These are phyloP conservation scores for Dipteronia sinensis DNA, from an alignment of 345 rosid species.

Conservation along the genomic window DNA sequence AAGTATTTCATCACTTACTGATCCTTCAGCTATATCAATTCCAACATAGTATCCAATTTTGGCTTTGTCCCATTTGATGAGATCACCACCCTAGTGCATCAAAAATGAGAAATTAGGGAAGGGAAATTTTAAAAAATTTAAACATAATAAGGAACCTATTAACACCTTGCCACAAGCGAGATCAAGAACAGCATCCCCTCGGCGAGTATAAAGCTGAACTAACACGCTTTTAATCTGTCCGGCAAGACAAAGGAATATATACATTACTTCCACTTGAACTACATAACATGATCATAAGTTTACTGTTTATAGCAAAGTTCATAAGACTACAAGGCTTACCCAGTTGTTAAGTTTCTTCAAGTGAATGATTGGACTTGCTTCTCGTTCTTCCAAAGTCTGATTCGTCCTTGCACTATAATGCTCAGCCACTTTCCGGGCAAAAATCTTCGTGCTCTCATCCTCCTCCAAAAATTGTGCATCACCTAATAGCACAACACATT, in stretches of 20 bases:
- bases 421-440: slow-evolving; percentile 82
- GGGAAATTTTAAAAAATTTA: not conserved
- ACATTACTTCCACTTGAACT: not conserved
- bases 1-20: slow-evolving; percentile 49
- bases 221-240: slow-evolving; percentile 94
- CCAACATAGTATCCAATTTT: slow-evolving; percentile 92
- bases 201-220: slow-evolving; percentile 85
- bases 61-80: slow-evolving; percentile 98
- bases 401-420: slow-evolving; percentile 98
- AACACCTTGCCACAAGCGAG: slow-evolving; percentile 95
- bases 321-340: slow-evolving; percentile 47
- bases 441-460: slow-evolving; percentile 61
- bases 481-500: slow-evolving; percentile 54
- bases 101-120: not conserved
- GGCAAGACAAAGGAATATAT: slow-evolving; percentile 10
- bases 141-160: slow-evolving; percentile 1
- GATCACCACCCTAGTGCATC: slow-evolving; percentile 83
- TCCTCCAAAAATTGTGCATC: slow-evolving; percentile 65
- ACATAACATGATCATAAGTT: not conserved
- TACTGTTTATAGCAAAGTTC: not conserved
- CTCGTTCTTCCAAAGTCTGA: slow-evolving; percentile 94
- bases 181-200: slow-evolving; percentile 93
- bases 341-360: slow-evolving; percentile 94
- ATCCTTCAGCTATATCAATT: slow-evolving; percentile 95
- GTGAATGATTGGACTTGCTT: slow-evolving; percentile 97